Evolutionary conservation across 208 protist species (phyloP).

Genomic region (Wallacemonas sp.): DNA sequence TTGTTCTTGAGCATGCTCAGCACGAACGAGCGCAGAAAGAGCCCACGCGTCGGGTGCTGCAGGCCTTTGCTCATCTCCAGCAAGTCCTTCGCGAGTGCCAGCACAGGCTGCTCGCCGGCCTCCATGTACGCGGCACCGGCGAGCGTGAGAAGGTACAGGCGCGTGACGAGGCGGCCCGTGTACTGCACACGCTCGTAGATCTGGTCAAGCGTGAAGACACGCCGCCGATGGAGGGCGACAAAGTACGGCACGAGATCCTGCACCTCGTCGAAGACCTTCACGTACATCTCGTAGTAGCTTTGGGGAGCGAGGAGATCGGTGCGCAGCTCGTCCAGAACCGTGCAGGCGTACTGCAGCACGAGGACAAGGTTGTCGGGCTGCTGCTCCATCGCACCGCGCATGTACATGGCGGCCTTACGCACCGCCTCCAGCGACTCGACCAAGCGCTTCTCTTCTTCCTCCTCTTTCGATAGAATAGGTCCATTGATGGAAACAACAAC

Average conservation of each 20-base stretch:
- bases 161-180: conserved; percentile 97
- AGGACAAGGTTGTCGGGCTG: conserved; percentile 77
- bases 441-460: conserved; percentile 93
- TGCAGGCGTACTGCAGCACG: conserved; percentile 83
- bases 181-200: conserved; percentile 98
- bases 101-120: conserved; percentile 84
- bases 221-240: conserved; percentile 66
- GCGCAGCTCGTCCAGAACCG: conserved; percentile 95
- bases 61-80: conserved; percentile 99
- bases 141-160: conserved; percentile 97
- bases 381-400: conserved; percentile 33
- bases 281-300: conserved; percentile 98
- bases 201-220: conserved; percentile 62
- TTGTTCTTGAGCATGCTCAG: conserved; percentile 96
- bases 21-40: conserved; percentile 98
- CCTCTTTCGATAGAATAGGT: conserved; percentile 71
- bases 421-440: conserved; percentile 74
- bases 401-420: conserved; percentile 53
- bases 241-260: conserved; percentile 89
- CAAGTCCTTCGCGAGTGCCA: conserved; percentile 97
- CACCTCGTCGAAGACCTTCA: conserved; percentile 93
- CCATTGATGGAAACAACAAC: conserved; percentile 51
- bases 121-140: conserved; percentile 96
- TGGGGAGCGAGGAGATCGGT: conserved; percentile 95
- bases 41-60: conserved; percentile 98